Percentiles rank a stretch among this genome's conserved stretches.
phyloP scores from a whole-genome alignment of 2,329 filamentous ascomycete genomes.

The Moelleriella libera region DNA sequence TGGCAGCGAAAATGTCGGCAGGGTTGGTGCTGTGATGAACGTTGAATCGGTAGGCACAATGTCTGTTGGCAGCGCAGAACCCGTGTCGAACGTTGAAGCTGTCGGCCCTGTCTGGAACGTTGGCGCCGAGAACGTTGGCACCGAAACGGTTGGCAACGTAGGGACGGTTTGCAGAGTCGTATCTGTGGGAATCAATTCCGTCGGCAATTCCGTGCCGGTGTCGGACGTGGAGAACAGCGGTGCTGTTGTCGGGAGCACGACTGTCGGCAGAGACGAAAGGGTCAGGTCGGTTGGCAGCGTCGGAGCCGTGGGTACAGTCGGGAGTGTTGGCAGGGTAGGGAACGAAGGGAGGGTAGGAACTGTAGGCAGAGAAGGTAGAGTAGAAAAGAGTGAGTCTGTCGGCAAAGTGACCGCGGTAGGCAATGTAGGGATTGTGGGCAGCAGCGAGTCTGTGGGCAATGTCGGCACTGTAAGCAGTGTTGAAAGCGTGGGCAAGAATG shows the following conservation, averaged over 20 bases:
- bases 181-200: neutral
- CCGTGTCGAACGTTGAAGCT: neutral
- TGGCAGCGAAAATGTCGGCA: neutral
- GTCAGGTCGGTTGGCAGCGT: neutral
- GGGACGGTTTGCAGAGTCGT: neutral
- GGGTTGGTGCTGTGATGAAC: neutral
- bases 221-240: too few species aligned
- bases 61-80: neutral
- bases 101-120: neutral
- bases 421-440: neutral
- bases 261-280: neutral
- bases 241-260: neutral
- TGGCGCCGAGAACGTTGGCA: neutral
- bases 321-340: neutral
- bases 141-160: neutral
- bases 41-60: neutral
- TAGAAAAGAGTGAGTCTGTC: neutral
- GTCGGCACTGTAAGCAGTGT: neutral
- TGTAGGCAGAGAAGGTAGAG: neutral
- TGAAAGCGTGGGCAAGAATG: neutral
- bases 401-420: neutral
- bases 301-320: neutral
- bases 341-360: neutral
- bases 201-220: too few species aligned
- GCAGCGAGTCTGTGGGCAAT: neutral